Evolutionary conservation across 2,329 filamentous ascomycete species (phyloP).

Genomic region (Pyrenophora graminea): DNA sequence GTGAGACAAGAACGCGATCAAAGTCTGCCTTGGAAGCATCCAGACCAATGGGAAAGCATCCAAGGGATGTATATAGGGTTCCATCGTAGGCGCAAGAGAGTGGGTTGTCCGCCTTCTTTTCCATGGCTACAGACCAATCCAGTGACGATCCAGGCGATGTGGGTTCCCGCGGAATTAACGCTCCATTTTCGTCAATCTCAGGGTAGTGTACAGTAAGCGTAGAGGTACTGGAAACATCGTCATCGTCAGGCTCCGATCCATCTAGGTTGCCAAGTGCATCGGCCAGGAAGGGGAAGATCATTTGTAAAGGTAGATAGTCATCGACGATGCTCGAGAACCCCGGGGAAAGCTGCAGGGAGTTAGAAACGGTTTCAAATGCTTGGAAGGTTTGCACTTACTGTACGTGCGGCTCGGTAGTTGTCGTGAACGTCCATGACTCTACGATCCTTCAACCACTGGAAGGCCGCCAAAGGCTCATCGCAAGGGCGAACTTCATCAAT

Average conservation of each 20-base stretch:
- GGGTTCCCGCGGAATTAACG: slow-evolving; percentile 21
- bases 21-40: slow-evolving; percentile 39
- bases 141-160: slow-evolving; percentile 24
- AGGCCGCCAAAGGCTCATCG: slow-evolving; percentile 43
- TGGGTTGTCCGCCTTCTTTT: slow-evolving; percentile 33
- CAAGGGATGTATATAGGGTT: slow-evolving; percentile 31
- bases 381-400: slow-evolving; percentile 22
- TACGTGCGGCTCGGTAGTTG: slow-evolving; percentile 35
- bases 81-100: slow-evolving; percentile 40
- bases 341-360: slow-evolving; percentile 29
- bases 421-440: slow-evolving; percentile 46
- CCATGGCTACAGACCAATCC: slow-evolving; percentile 37
- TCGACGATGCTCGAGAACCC: slow-evolving; percentile 39
- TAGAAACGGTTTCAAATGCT: neutral
- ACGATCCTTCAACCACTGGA: slow-evolving; percentile 45
- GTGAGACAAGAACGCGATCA: slow-evolving; percentile 39
- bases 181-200: slow-evolving; percentile 39
- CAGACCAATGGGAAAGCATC: slow-evolving; percentile 45
- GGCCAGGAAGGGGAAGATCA: slow-evolving; percentile 33
- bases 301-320: slow-evolving; percentile 36
- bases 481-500: slow-evolving; percentile 29
- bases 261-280: slow-evolving; percentile 34
- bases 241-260: slow-evolving; percentile 24
- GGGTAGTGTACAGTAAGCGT: slow-evolving; percentile 41
- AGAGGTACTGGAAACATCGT: slow-evolving; percentile 35